These are phyloP conservation scores for Pascua sp. DNA, from an alignment of 1,284 basidiomycete species.

Conservation along the genomic window DNA sequence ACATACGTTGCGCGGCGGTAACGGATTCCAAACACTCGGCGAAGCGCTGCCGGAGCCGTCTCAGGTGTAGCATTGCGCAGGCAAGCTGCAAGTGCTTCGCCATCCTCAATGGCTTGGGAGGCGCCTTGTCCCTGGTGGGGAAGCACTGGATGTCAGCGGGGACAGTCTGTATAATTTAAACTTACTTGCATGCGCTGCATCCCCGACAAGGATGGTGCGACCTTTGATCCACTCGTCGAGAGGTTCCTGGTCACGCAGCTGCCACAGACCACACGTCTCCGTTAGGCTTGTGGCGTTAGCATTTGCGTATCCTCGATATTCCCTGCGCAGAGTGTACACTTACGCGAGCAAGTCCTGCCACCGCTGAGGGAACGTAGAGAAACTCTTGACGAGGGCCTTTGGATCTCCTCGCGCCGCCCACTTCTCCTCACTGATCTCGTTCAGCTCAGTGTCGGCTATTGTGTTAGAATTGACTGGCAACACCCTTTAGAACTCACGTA, in stretches of 20 bases:
- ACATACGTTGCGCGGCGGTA: slow-evolving; percentile 30
- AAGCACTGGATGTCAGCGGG: slow-evolving; percentile 5
- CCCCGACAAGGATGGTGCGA: slow-evolving; percentile 36
- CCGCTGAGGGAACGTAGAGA: slow-evolving; percentile 22
- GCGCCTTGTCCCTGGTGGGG: slow-evolving; percentile 37
- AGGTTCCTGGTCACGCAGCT: slow-evolving; percentile 39
- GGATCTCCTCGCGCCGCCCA: slow-evolving; percentile 30
- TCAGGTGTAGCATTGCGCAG: slow-evolving; percentile 10
- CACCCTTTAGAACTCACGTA: slow-evolving; percentile 20
- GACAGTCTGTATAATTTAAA: background rate
- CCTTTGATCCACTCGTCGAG: slow-evolving; percentile 31
- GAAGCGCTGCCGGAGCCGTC: slow-evolving; percentile 17
- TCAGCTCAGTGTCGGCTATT: slow-evolving; percentile 30
- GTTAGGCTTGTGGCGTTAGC: background rate
- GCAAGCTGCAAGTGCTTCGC: slow-evolving; percentile 25
- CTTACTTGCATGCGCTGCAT: slow-evolving; percentile 40
- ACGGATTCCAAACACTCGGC: slow-evolving; percentile 23
- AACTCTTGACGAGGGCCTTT: slow-evolving; percentile 26
- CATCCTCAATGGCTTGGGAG: slow-evolving; percentile 30
- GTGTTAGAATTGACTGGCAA: background rate
- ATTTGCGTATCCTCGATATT: too few species aligned
- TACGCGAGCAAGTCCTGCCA: slow-evolving; percentile 15
- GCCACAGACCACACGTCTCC: slow-evolving; percentile 3
- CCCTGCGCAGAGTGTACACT: too few species aligned
- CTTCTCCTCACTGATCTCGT: slow-evolving; percentile 27